Base-by-base conservation (phyloP, 2,329 filamentous ascomycete genomes). In the Stachybotrys echinatus region DNA sequence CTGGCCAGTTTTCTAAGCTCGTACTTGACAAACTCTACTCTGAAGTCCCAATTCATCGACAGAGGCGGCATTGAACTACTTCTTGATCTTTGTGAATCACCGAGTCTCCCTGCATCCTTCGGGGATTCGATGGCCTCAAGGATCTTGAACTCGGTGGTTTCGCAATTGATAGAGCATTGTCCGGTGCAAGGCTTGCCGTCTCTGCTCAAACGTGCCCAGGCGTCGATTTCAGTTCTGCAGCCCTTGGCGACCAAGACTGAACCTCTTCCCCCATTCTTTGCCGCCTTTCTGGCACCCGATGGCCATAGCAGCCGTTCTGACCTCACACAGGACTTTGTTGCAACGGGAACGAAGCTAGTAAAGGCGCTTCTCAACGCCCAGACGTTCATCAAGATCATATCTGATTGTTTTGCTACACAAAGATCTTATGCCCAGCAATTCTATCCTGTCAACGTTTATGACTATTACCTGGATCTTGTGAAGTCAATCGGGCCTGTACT, bases 161-260 rank as follows among this genome's bases (percentile, higher is more conserved):
- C 88, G 54, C 80, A 86, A 55, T 79, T 96, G 54, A 82, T 92
- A 6, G 92, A 97, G 58, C 80, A 84, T 22, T 89, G 88, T 52
- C 85, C 92, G 2, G 83, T 92, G 57, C 75, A 95, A 19, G 85
- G 91, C 2, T 74, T 99, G 7, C 92, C 92, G 0, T 89, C 89
- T 5, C 71, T 99, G 23, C 73, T 96, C 51, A 82, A 82, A 54
- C 85, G 92, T 45, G 81, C 88, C 14, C 85, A 92, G 58, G 71
- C 74, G 45, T 82, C 88, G 5, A 72, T 95, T 48, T 78, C 88
- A 56, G 75, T 77, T 19, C 73, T 97, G 12, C 73, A 83, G 51
- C 81, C 85, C 4, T 77, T 96, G 49, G 75, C 86, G 12, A 61
- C 67, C 2, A 71, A 72, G 55, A 63, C 62, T 60, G 76, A 66